These are phyloP conservation scores for Didymella segeticola DNA, from an alignment of 2,329 filamentous ascomycete genomes.

Conservation along the genomic window DNA sequence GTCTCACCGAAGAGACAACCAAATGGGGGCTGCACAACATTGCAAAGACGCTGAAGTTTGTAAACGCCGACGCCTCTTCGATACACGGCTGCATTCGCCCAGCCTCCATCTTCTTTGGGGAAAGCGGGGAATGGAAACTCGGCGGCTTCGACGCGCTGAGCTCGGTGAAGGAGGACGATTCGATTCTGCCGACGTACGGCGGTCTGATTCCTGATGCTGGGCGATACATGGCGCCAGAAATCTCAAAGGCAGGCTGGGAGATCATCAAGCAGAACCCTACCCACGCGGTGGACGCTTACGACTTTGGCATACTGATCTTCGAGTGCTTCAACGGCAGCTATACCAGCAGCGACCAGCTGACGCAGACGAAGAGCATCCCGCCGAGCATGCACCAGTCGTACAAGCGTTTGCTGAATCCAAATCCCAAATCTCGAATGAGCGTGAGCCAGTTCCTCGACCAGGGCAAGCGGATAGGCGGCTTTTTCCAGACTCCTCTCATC, in stretches of 20 bases:
- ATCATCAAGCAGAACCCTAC: conserved; percentile 82
- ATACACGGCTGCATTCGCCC: conserved; percentile 88
- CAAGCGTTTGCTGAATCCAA: conserved; percentile 84
- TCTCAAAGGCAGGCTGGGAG: conserved; percentile 89
- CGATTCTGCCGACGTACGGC: conserved; percentile 89
- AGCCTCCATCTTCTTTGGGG: conserved; percentile 88
- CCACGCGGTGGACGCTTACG: conserved; percentile 84
- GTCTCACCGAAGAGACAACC: conserved; percentile 85
- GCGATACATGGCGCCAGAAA: conserved; percentile 85
- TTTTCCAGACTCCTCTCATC: conserved; percentile 93
- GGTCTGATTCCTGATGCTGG: conserved; percentile 84
- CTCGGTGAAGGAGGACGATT: conserved; percentile 94
- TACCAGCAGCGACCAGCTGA: conserved; percentile 76
- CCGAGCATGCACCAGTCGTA: conserved; percentile 90
- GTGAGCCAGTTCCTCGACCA: conserved; percentile 89
- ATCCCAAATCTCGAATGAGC: conserved; percentile 86
- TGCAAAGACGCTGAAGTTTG: conserved; percentile 93
- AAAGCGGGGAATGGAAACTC: conserved; percentile 97
- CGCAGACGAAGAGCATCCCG: conserved; percentile 85
- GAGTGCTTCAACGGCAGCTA: conserved; percentile 93
- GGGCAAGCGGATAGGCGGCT: conserved; percentile 79
- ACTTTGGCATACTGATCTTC: conserved; percentile 81
- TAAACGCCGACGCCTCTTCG: conserved; percentile 90
- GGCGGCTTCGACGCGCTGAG: conserved; percentile 93
- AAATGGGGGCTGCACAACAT: conserved; percentile 95